Conservation (phyloP, 2,329 filamentous ascomycete genomes). For the Sclerotiophoma versabilis region DNA sequence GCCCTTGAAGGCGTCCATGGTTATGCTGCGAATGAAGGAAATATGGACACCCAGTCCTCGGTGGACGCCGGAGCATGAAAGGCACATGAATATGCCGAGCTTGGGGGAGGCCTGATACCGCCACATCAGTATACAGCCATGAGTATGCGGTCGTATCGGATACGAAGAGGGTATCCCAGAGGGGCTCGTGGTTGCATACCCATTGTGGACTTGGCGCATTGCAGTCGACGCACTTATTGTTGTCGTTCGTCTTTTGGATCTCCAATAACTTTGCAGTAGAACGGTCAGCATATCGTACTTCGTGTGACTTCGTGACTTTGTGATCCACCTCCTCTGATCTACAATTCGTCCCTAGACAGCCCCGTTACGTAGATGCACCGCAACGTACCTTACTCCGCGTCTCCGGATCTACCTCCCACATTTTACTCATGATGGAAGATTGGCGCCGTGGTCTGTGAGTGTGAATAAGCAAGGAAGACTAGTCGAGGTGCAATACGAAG, state of each 20-base stretch:
- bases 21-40: slow-evolving; percentile 95
- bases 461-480: neutral
- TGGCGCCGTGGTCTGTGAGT: slow-evolving; percentile 1
- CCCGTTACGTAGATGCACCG: slow-evolving; percentile 8
- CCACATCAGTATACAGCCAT: slow-evolving; percentile 25
- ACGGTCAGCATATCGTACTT: slow-evolving; percentile 22
- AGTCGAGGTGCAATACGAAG: slow-evolving; percentile 4
- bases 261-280: slow-evolving; percentile 72
- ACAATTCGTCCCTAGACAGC: slow-evolving; percentile 16
- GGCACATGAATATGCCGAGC: slow-evolving; percentile 98
- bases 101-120: slow-evolving; percentile 75
- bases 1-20: slow-evolving; percentile 98
- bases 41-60: slow-evolving; percentile 96
- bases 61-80: slow-evolving; percentile 93
- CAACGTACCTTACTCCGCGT: slow-evolving; percentile 84
- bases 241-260: slow-evolving; percentile 88
- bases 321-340: neutral
- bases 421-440: slow-evolving; percentile 65
- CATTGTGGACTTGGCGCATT: slow-evolving; percentile 96
- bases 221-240: slow-evolving; percentile 94
- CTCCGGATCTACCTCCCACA: slow-evolving; percentile 99
- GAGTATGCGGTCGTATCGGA: slow-evolving; percentile 11
- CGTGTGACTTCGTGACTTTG: neutral
- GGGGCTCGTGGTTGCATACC: slow-evolving; percentile 62
- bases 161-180: neutral